Base-by-base conservation (phyloP, 2,329 filamentous ascomycete genomes). In the Lasiodiplodia citricola region DNA sequence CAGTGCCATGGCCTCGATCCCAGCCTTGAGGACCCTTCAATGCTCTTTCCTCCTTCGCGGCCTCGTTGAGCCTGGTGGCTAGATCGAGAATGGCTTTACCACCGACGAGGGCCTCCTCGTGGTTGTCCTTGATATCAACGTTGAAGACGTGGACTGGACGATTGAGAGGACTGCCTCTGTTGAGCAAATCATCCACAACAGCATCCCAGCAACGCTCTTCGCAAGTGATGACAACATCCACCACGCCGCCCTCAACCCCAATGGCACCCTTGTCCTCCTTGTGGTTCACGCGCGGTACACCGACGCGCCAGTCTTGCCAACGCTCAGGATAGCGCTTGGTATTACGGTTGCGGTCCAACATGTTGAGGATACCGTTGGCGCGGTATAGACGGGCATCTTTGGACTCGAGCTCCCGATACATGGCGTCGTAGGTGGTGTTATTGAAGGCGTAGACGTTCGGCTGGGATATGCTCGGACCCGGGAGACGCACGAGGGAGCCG, bases 381-480 rank as follows among this genome's bases (percentile, higher is more conserved):
- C 89, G 90, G 82, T 99, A 99, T 1, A 99, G 85, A 0, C 93
- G 88, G 25, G 90, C 87, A 76, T 99, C 96, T 75, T 98, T 97
- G 44, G 88, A 80, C 71, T 92, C 87, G 11, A 99, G 88, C 80
- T 99, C 95, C 73, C 93, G 91, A 82, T 96, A 97, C 87, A 99
- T 99, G 77, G 90, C 90, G 75, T 93, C 90, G 82, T 99, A 99
- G 16, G 94, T 97, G 1, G 94, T 97, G 78, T 91, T 93, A 83
- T 99, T 98, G 88, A 99, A 99, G 75, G 93, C 90, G 85, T 98
- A 99, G 75, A 98, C 94, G 78, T 99, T 99, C 62, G 96, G 96
- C 79, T 97, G 93, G 7, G 90, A 91, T 72, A 97, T 96, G 41
- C 91, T 92, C 1, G 96, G 95, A 0, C 96, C 96, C 0, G 96